Conservation (phyloP, 352 stramenopile species). For the Thalassiosira pacifica region DNA sequence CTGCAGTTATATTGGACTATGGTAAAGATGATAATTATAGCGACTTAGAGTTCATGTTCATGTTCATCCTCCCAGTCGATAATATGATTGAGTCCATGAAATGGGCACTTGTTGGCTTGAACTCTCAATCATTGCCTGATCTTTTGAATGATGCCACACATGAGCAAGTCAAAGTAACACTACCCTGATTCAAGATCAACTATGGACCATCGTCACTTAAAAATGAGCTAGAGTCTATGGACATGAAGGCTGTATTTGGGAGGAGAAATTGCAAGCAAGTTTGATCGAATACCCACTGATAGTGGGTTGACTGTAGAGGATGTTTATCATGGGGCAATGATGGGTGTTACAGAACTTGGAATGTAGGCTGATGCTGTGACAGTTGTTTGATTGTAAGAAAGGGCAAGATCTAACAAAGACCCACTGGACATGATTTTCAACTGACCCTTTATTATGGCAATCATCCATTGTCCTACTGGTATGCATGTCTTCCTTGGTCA, state of each 20-base stretch:
- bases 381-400: too few species aligned
- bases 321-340: constrained; percentile 36
- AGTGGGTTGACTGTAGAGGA: background rate
- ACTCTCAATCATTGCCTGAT: background rate
- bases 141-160: background rate
- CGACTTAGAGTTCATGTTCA: background rate
- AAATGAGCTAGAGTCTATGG: background rate
- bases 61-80: background rate
- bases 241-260: background rate
- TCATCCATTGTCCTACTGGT: too few species aligned
- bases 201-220: background rate
- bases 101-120: background rate
- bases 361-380: too few species aligned
- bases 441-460: too few species aligned
- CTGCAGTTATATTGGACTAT: background rate
- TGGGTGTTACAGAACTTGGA: constrained; percentile 36
- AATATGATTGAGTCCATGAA: background rate
- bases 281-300: constrained; percentile 18
- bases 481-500: too few species aligned
- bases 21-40: background rate
- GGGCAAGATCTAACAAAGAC: too few species aligned
- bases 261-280: background rate
- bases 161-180: background rate
- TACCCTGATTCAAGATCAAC: background rate
- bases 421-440: too few species aligned